phyloP scores from a whole-genome alignment of 2,329 filamentous ascomycete genomes.

The Penicillium sp. region DNA sequence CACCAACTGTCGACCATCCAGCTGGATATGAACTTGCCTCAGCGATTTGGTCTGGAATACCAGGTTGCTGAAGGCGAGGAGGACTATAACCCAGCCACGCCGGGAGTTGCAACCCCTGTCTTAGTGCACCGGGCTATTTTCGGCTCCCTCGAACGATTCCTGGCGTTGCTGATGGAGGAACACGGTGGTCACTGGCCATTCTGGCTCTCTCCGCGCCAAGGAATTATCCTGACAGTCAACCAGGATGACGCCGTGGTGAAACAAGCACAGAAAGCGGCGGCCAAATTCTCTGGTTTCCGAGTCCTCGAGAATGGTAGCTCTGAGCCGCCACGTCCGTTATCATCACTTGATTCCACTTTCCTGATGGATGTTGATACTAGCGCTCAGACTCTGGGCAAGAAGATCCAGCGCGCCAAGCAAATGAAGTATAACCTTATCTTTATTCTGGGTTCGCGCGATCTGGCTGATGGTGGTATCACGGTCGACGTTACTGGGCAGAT shows the following conservation, averaged over 20 bases:
- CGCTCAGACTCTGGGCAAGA: constrained; percentile 63
- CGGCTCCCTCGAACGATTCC: constrained; percentile 79
- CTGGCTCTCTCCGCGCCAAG: constrained; percentile 82
- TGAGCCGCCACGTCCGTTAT: constrained; percentile 37
- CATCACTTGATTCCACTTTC: constrained; percentile 60
- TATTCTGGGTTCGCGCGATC: constrained; percentile 68
- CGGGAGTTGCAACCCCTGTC: constrained; percentile 68
- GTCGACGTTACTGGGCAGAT: constrained; percentile 44
- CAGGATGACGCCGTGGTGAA: constrained; percentile 48
- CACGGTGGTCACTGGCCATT: constrained; percentile 81
- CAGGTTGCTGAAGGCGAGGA: constrained; percentile 50
- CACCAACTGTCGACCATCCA: constrained; percentile 89
- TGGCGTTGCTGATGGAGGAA: constrained; percentile 82
- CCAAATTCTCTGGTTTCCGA: constrained; percentile 48
- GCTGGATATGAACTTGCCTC: constrained; percentile 84
- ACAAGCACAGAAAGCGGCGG: constrained; percentile 51
- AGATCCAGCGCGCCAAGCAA: constrained; percentile 68
- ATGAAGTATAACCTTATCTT: constrained; percentile 74
- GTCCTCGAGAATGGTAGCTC: constrained; percentile 24
- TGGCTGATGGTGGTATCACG: constrained; percentile 57
- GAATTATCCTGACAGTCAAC: constrained; percentile 72
- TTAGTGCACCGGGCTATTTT: constrained; percentile 83
- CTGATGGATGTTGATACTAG: constrained; percentile 70
- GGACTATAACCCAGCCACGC: constrained; percentile 42
- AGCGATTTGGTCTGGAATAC: constrained; percentile 77